Evolutionary conservation across 192 early-diverging fungal species (phyloP), one percentile per base, ranked within the genome.

Genomic region (Glomus cerebriforme): DNA sequence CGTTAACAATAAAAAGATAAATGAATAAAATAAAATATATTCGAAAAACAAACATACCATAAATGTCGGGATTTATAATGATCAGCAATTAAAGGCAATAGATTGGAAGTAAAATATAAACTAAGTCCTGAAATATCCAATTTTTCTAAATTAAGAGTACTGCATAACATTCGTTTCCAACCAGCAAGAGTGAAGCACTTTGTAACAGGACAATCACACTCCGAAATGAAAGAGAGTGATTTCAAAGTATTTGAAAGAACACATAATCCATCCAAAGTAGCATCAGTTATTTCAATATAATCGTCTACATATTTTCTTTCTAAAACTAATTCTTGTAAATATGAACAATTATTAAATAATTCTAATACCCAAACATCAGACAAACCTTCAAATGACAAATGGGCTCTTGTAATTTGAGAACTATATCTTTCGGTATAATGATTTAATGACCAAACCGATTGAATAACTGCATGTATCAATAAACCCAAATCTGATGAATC

Each of bases 351-450:
- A 39, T 35, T 35, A 22, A 67, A 34, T 7, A 67, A n/a, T 31
- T 67, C 27, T 35, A 31, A 31, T 22, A 67, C 32, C 65, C 65
- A 67, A 32, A 67, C 32, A 39, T 67, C 31, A 31, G 65, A 67
- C 12, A 67, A 35, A 34, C 65, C 65, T 22, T 67, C 65, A 34
- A 67, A 67, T 22, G 65, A 67, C 22, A 67, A 35, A 35, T 35
- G 65, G 2, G 31, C 65, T 37, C 65, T 26, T 39, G 65, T 67
- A 9, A 67, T 67, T 39, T 67, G 65, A 8, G 65, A 67, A 35
- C 65, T 34, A 67, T 67, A 67, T 67, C 10, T 34, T 67, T 67
- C 65, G 1, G 32, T n/a, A 67, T 67, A 67, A 67, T 67, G 65
- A 67, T 67, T 67, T 34, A 67, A n/a, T 0, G 34, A 67, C 12